Conservation (phyloP, 768 basidiomycete genomes). For the Coprinellus aureogranulatus region DNA sequence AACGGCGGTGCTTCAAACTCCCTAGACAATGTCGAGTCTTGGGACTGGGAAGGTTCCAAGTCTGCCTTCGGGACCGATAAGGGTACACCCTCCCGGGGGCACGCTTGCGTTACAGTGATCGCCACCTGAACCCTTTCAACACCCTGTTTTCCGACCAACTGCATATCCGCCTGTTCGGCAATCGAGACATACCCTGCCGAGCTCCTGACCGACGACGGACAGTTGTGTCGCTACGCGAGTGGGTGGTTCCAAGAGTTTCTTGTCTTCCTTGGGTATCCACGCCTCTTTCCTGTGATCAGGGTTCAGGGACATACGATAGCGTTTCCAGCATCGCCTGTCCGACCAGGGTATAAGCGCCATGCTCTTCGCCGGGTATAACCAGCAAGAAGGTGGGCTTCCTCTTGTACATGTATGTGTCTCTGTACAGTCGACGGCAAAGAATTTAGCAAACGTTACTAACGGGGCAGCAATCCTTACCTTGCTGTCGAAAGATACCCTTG, state of each 20-base stretch:
- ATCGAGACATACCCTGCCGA: conserved; percentile 71
- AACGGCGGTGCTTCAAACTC: background rate
- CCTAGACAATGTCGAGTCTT: background rate
- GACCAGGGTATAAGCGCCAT: conserved; percentile 66
- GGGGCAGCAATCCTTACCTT: too few species aligned
- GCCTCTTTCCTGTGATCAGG: conserved; percentile 74
- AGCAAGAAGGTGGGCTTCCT: conserved; percentile 68
- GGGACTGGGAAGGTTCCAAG: background rate
- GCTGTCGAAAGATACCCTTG: too few species aligned
- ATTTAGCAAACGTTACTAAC: conserved; percentile 76
- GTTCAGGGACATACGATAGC: conserved; percentile 82
- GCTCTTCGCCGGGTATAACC: conserved; percentile 53
- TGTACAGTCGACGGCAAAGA: conserved; percentile 76
- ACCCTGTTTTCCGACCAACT: conserved; percentile 2
- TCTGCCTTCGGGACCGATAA: background rate
- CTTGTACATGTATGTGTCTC: conserved; percentile 75
- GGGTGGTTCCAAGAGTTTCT: conserved; percentile 51
- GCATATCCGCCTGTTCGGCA: conserved; percentile 78
- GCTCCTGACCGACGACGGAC: conserved; percentile 71
- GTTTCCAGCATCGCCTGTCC: conserved; percentile 87
- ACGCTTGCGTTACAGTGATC: conserved; percentile 62
- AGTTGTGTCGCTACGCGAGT: conserved; percentile 62
- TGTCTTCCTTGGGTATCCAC: conserved; percentile 75
- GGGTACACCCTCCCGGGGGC: background rate
- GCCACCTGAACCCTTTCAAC: conserved; percentile 47